Evolutionary conservation across 805 yeast genomes (phyloP), one percentile per base, ranked within the genome.

Genomic region (Starmerella asiatica): DNA sequence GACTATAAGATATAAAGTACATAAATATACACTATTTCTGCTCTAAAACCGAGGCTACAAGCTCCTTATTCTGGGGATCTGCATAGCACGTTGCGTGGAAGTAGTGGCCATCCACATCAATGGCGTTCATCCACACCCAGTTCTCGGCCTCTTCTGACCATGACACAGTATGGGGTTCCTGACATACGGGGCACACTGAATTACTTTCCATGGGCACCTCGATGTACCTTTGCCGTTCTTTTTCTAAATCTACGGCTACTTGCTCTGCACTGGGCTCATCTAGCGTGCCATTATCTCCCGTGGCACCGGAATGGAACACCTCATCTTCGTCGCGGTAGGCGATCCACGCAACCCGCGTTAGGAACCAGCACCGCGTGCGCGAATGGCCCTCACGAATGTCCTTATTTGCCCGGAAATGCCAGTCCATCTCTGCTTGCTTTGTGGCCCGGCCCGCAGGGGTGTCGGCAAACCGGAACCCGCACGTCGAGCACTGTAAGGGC

Each of bases 351-450:
- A 67, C 64, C 46, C 73, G 79, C 45, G 74, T 75, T 44, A 85
- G 60, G 56, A 76, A 86, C 93, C 94, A 86, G 50, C 76, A 70
- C 51, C 96, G 65, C 31, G 82, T 76, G 55, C 81, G 86, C 24
- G 65, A 62, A 6, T 66, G 56, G 23, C 62, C 66, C 41, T 67
- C 70, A 33, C 73, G 71, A 35, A 81, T 64, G 52, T 79, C 76
- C 56, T 82, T 83, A 58, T 84, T 88, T 32, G 83, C 79, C 51
- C 97, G 71, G 64, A 84, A 85, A 64, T 88, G 97, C 96, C 96
- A 88, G 59, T 88, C 98, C 48, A 84, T 63, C 60, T 91, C 98
- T 15, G 72, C 67, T 37, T 76, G 71, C 43, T 71, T 70, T 35
- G 61, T 60, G 5, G 59, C 59, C 29, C 59, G 61, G 14, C 84